Percentiles rank a stretch among this genome's conserved stretches.
These are phyloP conservation scores for Porcisia deanei DNA, from an alignment of 208 protist species.

Conservation along the genomic window DNA sequence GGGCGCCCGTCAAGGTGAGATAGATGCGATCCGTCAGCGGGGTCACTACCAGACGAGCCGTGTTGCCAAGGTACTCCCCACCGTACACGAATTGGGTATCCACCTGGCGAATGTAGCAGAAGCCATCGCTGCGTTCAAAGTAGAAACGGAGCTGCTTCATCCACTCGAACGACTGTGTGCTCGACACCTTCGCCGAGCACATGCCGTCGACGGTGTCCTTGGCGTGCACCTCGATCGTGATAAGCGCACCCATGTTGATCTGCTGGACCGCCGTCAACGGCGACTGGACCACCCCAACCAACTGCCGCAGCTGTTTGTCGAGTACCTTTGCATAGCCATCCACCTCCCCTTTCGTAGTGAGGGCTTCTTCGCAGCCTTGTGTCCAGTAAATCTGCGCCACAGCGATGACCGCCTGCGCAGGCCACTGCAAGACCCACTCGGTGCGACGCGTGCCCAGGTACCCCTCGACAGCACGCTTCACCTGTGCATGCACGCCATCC, in stretches of 20 bases:
- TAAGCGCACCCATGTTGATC: slow-evolving; percentile 95
- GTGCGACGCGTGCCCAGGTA: slow-evolving; percentile 71
- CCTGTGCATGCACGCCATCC: slow-evolving; percentile 78
- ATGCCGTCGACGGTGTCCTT: slow-evolving; percentile 94
- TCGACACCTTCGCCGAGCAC: slow-evolving; percentile 53
- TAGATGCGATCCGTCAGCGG: slow-evolving; percentile 97
- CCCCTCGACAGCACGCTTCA: slow-evolving; percentile 56
- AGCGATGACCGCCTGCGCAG: slow-evolving; percentile 92
- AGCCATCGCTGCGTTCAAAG: slow-evolving; percentile 86
- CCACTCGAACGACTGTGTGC: slow-evolving; percentile 95
- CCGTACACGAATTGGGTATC: slow-evolving; percentile 95
- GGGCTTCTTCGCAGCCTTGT: slow-evolving; percentile 91
- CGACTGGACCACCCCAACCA: slow-evolving; percentile 93
- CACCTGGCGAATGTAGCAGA: slow-evolving; percentile 94
- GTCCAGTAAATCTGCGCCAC: slow-evolving; percentile 96
- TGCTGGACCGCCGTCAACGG: slow-evolving; percentile 80
- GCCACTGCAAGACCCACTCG: slow-evolving; percentile 92
- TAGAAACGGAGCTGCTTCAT: slow-evolving; percentile 97
- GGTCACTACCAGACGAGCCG: slow-evolving; percentile 96
- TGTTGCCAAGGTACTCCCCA: slow-evolving; percentile 98
- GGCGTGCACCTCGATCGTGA: slow-evolving; percentile 97
- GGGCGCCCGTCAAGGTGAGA: slow-evolving; percentile 95
- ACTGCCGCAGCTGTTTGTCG: slow-evolving; percentile 83
- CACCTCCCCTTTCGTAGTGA: slow-evolving; percentile 69
- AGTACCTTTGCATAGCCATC: slow-evolving; percentile 60